phyloP scores from a whole-genome alignment of 2,329 filamentous ascomycete species.

The Ascochyta fabae region DNA sequence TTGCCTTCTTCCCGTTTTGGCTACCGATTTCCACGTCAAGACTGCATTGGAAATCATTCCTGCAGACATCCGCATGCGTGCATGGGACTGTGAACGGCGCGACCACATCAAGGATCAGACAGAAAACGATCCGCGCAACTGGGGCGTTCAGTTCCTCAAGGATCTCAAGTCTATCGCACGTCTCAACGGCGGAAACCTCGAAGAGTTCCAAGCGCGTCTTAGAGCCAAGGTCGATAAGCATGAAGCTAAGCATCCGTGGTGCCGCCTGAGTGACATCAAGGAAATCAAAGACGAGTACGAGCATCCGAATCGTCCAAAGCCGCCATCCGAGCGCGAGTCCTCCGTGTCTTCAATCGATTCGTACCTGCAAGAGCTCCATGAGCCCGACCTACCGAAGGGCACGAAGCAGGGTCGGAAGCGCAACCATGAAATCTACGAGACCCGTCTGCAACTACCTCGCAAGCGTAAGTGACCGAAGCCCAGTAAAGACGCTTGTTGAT shows the following conservation, averaged over 20 bases:
- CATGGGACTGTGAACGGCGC: slow-evolving; percentile 44
- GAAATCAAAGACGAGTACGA: slow-evolving; percentile 40
- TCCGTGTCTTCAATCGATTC: slow-evolving; percentile 35
- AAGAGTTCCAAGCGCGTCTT: slow-evolving; percentile 35
- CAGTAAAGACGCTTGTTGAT: too few species aligned
- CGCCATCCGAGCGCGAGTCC: slow-evolving; percentile 18
- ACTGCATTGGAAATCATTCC: slow-evolving; percentile 40
- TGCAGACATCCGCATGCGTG: slow-evolving; percentile 46
- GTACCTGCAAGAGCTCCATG: slow-evolving; percentile 40
- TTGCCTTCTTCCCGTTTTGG: slow-evolving; percentile 40
- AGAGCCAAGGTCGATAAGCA: slow-evolving; percentile 34
- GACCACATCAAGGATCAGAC: slow-evolving; percentile 44
- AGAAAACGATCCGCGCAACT: slow-evolving; percentile 45
- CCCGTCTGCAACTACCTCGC: slow-evolving; percentile 31
- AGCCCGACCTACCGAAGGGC: slow-evolving; percentile 30
- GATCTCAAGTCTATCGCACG: slow-evolving; percentile 42
- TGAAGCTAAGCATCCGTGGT: slow-evolving; percentile 41
- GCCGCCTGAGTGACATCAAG: slow-evolving; percentile 38
- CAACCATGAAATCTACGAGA: slow-evolving; percentile 39
- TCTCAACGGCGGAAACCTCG: slow-evolving; percentile 34
- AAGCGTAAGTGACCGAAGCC: slow-evolving; percentile 26
- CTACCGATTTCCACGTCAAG: slow-evolving; percentile 31
- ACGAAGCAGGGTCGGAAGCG: slow-evolving; percentile 25
- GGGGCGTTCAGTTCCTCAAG: slow-evolving; percentile 48
- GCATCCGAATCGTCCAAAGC: slow-evolving; percentile 20